Evolutionary conservation across 768 basidiomycete genomes (phyloP), one percentile per base, ranked within the genome.

Genomic region (Calvatia gigantea): DNA sequence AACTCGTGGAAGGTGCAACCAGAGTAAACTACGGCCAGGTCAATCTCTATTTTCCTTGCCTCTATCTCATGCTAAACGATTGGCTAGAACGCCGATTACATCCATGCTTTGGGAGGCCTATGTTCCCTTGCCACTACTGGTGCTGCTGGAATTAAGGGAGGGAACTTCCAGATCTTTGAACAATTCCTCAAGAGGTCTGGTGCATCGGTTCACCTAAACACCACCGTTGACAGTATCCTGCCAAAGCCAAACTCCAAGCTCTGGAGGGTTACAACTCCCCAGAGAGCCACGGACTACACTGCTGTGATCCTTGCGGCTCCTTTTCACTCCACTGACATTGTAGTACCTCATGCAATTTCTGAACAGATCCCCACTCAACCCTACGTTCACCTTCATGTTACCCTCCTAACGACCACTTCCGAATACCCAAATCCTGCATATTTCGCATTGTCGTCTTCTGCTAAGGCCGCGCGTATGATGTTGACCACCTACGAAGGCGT

Each of bases 221-320:
- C 89, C 0, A 73, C 82, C 54, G 92, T 88, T 17, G 69, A 70
- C 32, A 74, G 72, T 54, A 83, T 91, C 58, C 71, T 65, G 41
- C 74, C 69, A 38, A 71, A 73, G 61, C 73, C 79, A 3, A 70
- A 73, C 37, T 62, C 74, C 31, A 47, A 56, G 32, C 15, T 35
- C 14, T 88, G 86, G 85, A 73, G 73, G 2, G 69, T 90, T 46
- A 70, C 74, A 52, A 84, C 75, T 49, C 64, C 69, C 12, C 67
- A 70, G 17, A 82, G 83, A 21, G 70, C 75, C 14, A 58, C 67
- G 29, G 68, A 76, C 39, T 94, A 91, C 66, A 82, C 80, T 65
- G 84, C 84, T 2, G 80, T 98, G 54, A 86, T 98, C 64, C 75
- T 97, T 51, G 94, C 94, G 2, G 86, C 92, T 1, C 96, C 96